Evolutionary conservation across 805 yeast species (phyloP).

Genomic region (Wickerhamiella qilinensis): DNA sequence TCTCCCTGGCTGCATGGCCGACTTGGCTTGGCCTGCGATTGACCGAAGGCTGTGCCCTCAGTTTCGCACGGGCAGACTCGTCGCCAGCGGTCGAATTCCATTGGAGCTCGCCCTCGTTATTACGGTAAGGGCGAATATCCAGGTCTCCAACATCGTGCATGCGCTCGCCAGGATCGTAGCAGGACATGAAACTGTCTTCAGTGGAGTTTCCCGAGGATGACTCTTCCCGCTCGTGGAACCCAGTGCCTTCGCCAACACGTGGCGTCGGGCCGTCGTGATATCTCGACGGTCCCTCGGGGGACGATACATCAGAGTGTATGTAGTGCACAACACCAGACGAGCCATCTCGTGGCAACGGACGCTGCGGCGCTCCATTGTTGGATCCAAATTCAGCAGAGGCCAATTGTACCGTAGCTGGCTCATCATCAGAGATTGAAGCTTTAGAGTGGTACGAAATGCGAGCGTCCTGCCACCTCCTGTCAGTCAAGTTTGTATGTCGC

Average conservation of each 20-base stretch:
- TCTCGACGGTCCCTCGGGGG: slow-evolving; percentile 5
- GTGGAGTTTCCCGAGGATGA: not conserved
- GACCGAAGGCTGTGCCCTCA: slow-evolving; percentile 14
- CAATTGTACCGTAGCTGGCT: slow-evolving; percentile 60
- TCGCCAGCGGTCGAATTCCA: slow-evolving; percentile 13
- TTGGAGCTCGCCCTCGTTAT: slow-evolving; percentile 21
- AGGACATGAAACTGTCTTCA: not conserved
- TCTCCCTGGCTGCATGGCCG: slow-evolving; percentile 13
- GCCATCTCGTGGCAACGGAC: slow-evolving; percentile 16
- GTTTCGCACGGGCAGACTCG: slow-evolving; percentile 3
- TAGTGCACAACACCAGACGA: slow-evolving; percentile 20
- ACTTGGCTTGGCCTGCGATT: slow-evolving; percentile 20
- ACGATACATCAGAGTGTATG: slow-evolving; percentile 20
- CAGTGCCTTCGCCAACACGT: not conserved
- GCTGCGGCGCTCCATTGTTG: not conserved
- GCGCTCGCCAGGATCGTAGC: not conserved
- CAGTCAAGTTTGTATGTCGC: slow-evolving; percentile 31
- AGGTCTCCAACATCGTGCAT: slow-evolving; percentile 7
- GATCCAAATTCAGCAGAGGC: slow-evolving; percentile 30
- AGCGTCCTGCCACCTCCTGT: slow-evolving; percentile 32
- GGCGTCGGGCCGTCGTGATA: not conserved
- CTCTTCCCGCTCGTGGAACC: not conserved
- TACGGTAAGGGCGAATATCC: slow-evolving; percentile 18
- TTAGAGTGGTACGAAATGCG: slow-evolving; percentile 48
- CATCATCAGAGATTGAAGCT: slow-evolving; percentile 76